phyloP scores from a whole-genome alignment of 495 filamentous ascomycete species.

The Platismatia glauca region DNA sequence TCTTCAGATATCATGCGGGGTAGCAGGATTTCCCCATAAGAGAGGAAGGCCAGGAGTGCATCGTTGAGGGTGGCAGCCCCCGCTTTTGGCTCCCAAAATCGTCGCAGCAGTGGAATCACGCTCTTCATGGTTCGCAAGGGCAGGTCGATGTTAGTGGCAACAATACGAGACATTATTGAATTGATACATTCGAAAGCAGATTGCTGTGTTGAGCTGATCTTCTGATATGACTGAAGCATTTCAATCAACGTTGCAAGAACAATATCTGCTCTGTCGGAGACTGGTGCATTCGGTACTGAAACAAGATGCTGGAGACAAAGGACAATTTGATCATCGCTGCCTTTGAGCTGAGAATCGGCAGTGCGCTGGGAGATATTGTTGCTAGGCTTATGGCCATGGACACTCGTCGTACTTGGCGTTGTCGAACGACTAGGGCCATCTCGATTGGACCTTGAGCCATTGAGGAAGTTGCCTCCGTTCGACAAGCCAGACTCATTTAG shows the following conservation, averaged over 20 bases:
- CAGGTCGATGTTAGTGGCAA: constrained; percentile 58
- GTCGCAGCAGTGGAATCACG: constrained; percentile 60
- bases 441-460: neutral
- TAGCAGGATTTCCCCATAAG: constrained; percentile 54
- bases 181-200: constrained; percentile 69
- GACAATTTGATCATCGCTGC: constrained; percentile 49
- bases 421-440: constrained; percentile 14
- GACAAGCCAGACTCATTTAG: neutral
- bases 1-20: constrained; percentile 28
- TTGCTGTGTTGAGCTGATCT: constrained; percentile 55
- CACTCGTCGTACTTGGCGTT: constrained; percentile 11
- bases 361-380: constrained; percentile 1
- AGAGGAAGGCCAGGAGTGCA: constrained; percentile 64
- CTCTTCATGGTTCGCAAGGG: constrained; percentile 47
- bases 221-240: constrained; percentile 53
- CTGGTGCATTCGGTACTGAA: constrained; percentile 59
- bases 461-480: neutral
- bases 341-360: constrained; percentile 20
- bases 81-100: constrained; percentile 64
- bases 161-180: constrained; percentile 51
- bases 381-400: constrained; percentile 3
- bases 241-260: constrained; percentile 51
- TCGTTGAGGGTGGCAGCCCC: constrained; percentile 45
- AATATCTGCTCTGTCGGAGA: constrained; percentile 47
- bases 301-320: constrained; percentile 58